Conservation (phyloP, 768 basidiomycete genomes). For the Kwoniella sp. region DNA sequence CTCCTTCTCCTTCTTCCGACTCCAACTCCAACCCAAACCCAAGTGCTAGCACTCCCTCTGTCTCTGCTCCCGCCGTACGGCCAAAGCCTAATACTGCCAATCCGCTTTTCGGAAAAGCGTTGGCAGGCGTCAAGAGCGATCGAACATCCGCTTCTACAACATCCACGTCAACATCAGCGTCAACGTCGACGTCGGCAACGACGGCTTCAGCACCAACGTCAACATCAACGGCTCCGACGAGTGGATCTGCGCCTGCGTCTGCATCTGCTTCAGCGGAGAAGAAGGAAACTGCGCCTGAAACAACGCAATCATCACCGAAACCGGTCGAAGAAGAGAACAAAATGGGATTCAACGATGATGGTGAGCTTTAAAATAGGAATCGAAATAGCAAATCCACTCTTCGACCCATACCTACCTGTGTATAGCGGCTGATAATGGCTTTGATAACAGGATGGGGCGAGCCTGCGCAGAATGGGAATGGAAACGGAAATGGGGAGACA, state of each 20-base stretch:
- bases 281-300: constrained; percentile 1
- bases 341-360: constrained; percentile 2
- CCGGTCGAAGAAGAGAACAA: constrained; percentile 17
- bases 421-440: not conserved
- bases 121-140: constrained; percentile 41
- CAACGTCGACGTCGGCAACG: constrained; percentile 6
- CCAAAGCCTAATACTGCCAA: constrained; percentile 34
- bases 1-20: not conserved
- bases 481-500: constrained; percentile 10
- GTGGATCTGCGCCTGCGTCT: not conserved
- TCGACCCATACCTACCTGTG: no score
- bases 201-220: constrained; percentile 18
- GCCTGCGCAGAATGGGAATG: constrained; percentile 3
- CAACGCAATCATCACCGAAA: not conserved
- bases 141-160: constrained; percentile 8
- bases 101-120: constrained; percentile 39
- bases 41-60: no score
- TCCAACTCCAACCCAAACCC: no score
- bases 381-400: not conserved
- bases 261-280: constrained; percentile 1
- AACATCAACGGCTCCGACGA: constrained; percentile 7
- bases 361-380: no score
- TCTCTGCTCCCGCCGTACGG: constrained; percentile 18
- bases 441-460: constrained; percentile 22
- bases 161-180: not conserved